Evolutionary conservation across 2,329 filamentous ascomycete genomes (phyloP).

Genomic region (Pseudogymnoascus pannorum): DNA sequence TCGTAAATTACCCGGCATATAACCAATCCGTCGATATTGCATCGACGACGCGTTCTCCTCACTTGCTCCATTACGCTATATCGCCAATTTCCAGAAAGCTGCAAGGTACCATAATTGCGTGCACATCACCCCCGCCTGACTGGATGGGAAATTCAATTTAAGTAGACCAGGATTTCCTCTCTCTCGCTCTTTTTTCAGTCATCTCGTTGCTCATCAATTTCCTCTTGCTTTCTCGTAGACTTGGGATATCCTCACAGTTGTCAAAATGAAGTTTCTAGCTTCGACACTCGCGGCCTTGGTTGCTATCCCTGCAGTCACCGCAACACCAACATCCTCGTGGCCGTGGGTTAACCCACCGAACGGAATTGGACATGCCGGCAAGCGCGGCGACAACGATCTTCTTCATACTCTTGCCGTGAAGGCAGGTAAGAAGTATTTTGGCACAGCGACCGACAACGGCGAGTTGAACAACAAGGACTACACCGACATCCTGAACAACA

Average conservation of each 20-base stretch:
- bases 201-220: not conserved
- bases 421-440: constrained; percentile 48
- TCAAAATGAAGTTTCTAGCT: constrained; percentile 17
- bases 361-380: constrained; percentile 1
- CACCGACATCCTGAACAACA: constrained; percentile 45
- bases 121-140: not conserved
- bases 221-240: not conserved
- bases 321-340: not conserved
- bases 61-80: constrained; percentile 3
- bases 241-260: not conserved
- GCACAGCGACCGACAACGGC: constrained; percentile 51
- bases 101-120: constrained; percentile 1
- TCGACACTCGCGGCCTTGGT: constrained; percentile 10
- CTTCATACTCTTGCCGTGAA: constrained; percentile 39
- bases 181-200: not conserved
- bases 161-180: not conserved
- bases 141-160: not conserved
- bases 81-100: constrained; percentile 4
- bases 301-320: constrained; percentile 12
- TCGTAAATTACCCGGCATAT: constrained; percentile 8
- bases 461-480: constrained; percentile 49
- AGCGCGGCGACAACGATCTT: not conserved
- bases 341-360: not conserved
- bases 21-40: constrained; percentile 3
- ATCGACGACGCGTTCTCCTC: not conserved